Evolutionary conservation across 371 early-diverging fungal species (phyloP).

Genomic region (Choanephora cucurbitarum): DNA sequence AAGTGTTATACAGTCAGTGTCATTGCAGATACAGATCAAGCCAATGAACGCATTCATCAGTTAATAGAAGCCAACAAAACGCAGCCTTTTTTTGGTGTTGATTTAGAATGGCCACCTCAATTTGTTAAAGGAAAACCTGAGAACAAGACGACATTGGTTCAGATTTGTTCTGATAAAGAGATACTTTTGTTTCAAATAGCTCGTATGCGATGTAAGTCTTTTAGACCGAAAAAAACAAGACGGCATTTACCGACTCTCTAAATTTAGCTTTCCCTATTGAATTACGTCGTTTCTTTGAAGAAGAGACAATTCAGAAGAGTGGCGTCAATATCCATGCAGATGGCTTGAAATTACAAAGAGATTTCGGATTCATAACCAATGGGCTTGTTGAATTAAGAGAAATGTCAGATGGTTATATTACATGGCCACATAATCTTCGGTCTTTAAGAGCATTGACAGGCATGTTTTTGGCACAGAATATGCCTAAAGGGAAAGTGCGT

Average conservation of each 20-base stretch:
- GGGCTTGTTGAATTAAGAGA: conserved; percentile 54
- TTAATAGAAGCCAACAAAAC: conserved; percentile 7
- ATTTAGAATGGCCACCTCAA: conserved; percentile 60
- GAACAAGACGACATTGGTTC: conserved; percentile 51
- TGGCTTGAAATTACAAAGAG: conserved; percentile 49
- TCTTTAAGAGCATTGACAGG: conserved; percentile 43
- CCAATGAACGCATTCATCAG: conserved; percentile 10
- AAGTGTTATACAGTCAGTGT: conserved; percentile 25
- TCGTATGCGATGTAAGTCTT: conserved; percentile 40
- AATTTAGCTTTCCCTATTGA: conserved; percentile 40
- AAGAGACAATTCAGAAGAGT: conserved; percentile 43
- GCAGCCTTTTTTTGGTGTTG: conserved; percentile 48
- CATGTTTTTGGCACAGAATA: conserved; percentile 42
- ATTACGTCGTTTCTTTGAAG: conserved; percentile 40
- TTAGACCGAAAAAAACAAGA: background rate
- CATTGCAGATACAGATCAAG: conserved; percentile 6
- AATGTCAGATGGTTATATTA: conserved; percentile 21
- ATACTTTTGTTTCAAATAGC: conserved; percentile 52
- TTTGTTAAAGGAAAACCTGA: conserved; percentile 34
- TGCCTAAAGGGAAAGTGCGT: conserved; percentile 45
- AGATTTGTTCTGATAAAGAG: conserved; percentile 49
- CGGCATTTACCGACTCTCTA: background rate
- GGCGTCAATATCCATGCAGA: conserved; percentile 59
- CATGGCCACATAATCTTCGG: conserved; percentile 14
- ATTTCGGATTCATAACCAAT: conserved; percentile 52